phyloP scores from a whole-genome alignment of 2,329 filamentous ascomycete genomes.

The Pseudohalonectria lignicola region DNA sequence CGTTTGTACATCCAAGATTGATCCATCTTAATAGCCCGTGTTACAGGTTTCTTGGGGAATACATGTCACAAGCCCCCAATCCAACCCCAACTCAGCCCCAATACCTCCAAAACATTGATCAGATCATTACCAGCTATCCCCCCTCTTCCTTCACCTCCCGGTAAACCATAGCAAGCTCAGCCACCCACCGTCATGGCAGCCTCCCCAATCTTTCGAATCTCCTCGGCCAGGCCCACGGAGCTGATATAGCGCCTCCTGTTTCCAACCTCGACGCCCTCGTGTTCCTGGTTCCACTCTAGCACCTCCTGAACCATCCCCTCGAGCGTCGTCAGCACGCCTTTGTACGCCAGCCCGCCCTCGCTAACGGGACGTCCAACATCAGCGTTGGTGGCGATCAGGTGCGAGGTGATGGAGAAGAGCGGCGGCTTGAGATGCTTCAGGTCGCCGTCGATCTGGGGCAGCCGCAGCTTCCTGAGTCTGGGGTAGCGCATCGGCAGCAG shows the following conservation, averaged over 20 bases:
- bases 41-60: too few relatives aligned
- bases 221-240: constrained; percentile 25
- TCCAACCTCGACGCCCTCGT: constrained; percentile 10
- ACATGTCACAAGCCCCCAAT: too few relatives aligned
- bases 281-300: constrained; percentile 28
- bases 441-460: constrained; percentile 21
- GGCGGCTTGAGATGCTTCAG: constrained; percentile 24
- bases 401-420: constrained; percentile 27
- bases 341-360: constrained; percentile 26
- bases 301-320: constrained; percentile 28
- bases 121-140: too few relatives aligned
- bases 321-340: constrained; percentile 23
- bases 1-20: too few relatives aligned
- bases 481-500: constrained; percentile 18
- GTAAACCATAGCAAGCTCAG: too few relatives aligned
- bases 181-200: constrained; percentile 2
- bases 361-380: constrained; percentile 17
- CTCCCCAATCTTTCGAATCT: constrained; percentile 18
- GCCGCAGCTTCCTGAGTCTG: constrained; percentile 9
- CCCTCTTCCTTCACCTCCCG: too few relatives aligned
- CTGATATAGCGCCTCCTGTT: constrained; percentile 21
- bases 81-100: too few relatives aligned
- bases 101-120: too few relatives aligned
- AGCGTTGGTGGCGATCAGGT: constrained; percentile 23
- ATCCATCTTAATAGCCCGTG: too few relatives aligned